Conservation (phyloP, 352 stramenopile species). For the Phytophthora constricta region DNA sequence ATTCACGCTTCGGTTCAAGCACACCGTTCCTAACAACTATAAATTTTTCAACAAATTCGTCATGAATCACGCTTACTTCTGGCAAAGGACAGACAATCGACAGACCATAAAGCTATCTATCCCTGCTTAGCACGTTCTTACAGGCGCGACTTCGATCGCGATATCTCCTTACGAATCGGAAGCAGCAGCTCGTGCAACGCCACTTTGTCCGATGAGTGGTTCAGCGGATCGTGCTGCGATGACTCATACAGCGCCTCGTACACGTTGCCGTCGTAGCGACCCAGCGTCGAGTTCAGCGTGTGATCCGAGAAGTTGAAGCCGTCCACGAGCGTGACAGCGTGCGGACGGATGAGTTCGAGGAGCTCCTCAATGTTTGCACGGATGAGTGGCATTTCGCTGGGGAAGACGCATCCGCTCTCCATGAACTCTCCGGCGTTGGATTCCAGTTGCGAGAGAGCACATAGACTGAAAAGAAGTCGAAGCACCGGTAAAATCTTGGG, state of each 20-base stretch:
- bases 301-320: constrained; percentile 85
- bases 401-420: constrained; percentile 58
- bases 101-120: too few species aligned
- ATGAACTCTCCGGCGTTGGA: constrained; percentile 66
- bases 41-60: too few species aligned
- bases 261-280: constrained; percentile 74
- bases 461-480: constrained; percentile 67
- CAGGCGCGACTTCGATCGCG: constrained; percentile 35
- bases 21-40: too few species aligned
- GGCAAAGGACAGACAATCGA: too few species aligned
- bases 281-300: constrained; percentile 74
- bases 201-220: constrained; percentile 65
- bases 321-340: constrained; percentile 80
- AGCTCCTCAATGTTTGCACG: constrained; percentile 59
- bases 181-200: constrained; percentile 65
- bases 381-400: constrained; percentile 53
- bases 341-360: constrained; percentile 55
- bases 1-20: too few species aligned
- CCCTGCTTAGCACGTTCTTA: too few species aligned
- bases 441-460: constrained; percentile 81
- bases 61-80: too few species aligned
- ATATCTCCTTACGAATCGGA: constrained; percentile 65
- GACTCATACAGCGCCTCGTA: constrained; percentile 76
- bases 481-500: constrained; percentile 45
- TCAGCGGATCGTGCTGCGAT: constrained; percentile 69